Conservation (phyloP, 2,329 filamentous ascomycete species). For the Penicillium palitans region DNA sequence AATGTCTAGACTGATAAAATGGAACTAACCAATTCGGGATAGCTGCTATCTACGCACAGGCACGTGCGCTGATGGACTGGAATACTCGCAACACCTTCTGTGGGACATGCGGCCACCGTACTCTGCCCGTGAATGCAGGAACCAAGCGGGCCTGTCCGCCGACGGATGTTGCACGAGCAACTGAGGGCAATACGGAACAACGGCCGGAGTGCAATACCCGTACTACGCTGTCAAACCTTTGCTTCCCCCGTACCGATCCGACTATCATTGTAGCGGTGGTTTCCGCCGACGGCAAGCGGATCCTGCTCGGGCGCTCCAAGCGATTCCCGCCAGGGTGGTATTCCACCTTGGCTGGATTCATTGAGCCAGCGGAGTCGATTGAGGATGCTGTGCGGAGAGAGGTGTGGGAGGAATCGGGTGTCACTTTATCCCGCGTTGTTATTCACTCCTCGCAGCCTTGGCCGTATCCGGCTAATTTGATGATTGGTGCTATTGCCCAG, state of each 20-base stretch:
- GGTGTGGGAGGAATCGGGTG: constrained; percentile 83
- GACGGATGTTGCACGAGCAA: constrained; percentile 39
- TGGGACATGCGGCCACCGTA: constrained; percentile 80
- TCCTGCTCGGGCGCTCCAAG: constrained; percentile 82
- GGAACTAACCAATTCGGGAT: neutral
- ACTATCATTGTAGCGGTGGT: constrained; percentile 95
- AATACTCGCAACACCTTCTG: constrained; percentile 92
- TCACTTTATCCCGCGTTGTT: constrained; percentile 72
- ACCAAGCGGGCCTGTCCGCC: constrained; percentile 49
- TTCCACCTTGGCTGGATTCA: constrained; percentile 82
- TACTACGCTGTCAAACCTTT: constrained; percentile 82
- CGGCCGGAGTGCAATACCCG: constrained; percentile 77
- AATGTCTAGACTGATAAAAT: neutral
- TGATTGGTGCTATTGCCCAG: constrained; percentile 87
- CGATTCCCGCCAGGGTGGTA: constrained; percentile 85
- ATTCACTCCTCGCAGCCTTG: constrained; percentile 84
- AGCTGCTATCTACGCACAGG: constrained; percentile 91
- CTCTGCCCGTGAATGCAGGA: constrained; percentile 55
- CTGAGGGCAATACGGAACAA: constrained; percentile 33
- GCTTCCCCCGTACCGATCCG: constrained; percentile 88
- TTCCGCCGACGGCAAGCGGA: constrained; percentile 70
- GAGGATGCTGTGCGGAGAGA: constrained; percentile 82
- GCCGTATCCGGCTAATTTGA: constrained; percentile 81
- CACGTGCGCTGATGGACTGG: constrained; percentile 88
- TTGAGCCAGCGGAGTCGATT: constrained; percentile 80